Base-by-base conservation (phyloP, 257 asterid species). In the Salvia hispanica region DNA sequence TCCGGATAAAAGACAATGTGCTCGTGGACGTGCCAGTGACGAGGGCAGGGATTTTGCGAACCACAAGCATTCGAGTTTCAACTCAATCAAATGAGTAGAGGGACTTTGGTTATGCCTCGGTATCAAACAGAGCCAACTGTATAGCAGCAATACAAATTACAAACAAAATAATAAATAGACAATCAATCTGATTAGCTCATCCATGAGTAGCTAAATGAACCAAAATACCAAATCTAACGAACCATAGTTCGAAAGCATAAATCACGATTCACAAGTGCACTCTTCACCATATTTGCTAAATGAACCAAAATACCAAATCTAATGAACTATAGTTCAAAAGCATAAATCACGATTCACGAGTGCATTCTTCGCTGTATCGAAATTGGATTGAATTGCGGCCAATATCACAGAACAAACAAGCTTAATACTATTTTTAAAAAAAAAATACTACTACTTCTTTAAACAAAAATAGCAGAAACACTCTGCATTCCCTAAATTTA, bases 41-140 rank as follows among this genome's bases (percentile, higher is more conserved):
- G 42, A 67, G 42, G 37, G 51, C 36, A 44, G 64, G 47, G 74
- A 71, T 51, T 77, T 75, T 78, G 44, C 76, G 78, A 50, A 67
- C 31, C 62, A 60, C 75, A 34, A 73, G 76, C 79, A 75, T 71
- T 51, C 47, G 53, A 67, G 9, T 13, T 54, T 39, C 45, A 10
- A 21, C 4, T 15, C 9, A 1, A 2, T 58, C n/a, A 39, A 47
- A 53, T 6, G 51, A 50, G 28, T 36, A 52, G n/a, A 10, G 51
- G 64, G 43, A 7, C 39, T 48, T 53, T 2, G 6, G 59, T 33
- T 69, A 67, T 8, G 12, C 44, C 59, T 44, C 45, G 7, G 21
- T 64, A 52, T 43, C 44, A 63, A 54, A 45, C 5, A 7, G 43
- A 39, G 43, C 6, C 9, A 7, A 37, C 55, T 70, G 69, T 50